Evolutionary conservation across 1,284 basidiomycete species (phyloP).

Genomic region (Rhodofomes roseus): DNA sequence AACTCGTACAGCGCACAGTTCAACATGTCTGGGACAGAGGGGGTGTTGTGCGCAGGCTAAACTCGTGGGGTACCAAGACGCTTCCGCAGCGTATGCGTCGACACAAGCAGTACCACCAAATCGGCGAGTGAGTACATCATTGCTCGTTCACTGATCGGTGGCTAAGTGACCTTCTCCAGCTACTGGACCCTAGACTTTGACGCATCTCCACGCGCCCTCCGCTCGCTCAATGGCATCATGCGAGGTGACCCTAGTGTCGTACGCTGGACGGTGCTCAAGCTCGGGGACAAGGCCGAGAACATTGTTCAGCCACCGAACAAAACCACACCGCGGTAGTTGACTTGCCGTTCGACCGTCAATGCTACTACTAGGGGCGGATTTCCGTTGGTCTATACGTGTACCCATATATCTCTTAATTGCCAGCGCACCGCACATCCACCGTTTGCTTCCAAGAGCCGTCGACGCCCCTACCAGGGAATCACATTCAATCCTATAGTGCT

Average conservation of each 20-base stretch:
- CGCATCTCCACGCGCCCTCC: conserved; percentile 70
- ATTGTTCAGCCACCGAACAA: conserved; percentile 36
- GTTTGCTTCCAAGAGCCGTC: too few relatives aligned
- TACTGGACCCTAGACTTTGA: conserved; percentile 92
- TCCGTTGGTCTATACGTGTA: not conserved
- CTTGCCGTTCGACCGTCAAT: not conserved
- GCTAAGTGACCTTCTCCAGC: conserved; percentile 37
- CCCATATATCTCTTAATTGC: not conserved
- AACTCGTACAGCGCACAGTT: conserved; percentile 72
- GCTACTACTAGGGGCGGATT: not conserved
- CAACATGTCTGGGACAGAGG: conserved; percentile 73
- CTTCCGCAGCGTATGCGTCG: conserved; percentile 78
- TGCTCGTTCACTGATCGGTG: not conserved
- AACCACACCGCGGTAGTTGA: conserved; percentile 5
- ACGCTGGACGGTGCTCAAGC: conserved; percentile 78
- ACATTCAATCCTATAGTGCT: too few relatives aligned
- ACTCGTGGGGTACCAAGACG: conserved; percentile 70
- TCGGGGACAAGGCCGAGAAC: conserved; percentile 73
- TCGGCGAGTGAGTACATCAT: conserved; percentile 71
- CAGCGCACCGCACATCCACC: too few relatives aligned
- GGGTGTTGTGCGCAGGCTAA: conserved; percentile 76
- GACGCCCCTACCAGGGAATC: too few relatives aligned
- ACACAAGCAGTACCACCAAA: conserved; percentile 56
- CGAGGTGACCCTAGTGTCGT: conserved; percentile 79
- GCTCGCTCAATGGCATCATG: conserved; percentile 61